Base-by-base conservation (phyloP, 345 rosid genomes). In the Bretschneidera sinensis region DNA sequence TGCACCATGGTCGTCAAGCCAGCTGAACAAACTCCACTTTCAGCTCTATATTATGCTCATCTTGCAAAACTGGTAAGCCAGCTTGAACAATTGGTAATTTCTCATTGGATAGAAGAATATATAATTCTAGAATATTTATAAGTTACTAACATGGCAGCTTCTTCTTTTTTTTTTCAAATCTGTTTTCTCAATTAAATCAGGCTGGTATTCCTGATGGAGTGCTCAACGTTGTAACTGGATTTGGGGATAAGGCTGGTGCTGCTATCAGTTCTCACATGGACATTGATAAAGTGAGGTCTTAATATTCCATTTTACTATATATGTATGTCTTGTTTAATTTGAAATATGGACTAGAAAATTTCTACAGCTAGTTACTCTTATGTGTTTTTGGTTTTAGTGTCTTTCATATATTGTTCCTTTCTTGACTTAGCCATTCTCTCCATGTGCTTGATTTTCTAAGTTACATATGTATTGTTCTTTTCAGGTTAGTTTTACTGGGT, bases 171-270 rank as follows among this genome's bases (percentile, higher is more conserved):
- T 28, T 28, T 2, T 11, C 1, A 5, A 39, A 5, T 5, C 16
- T 5, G 16, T 11, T 1, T 1, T 39, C 45, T n/a, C n/a, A n/a
- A n/a, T 11, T 5, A 39, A 5, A 5, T 63, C 64, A 89, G 91
- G 94, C 94, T 4, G 97, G 98, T 16, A 18, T 92, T 16, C 98
- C 98, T 1, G 86, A 84, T 34, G 98, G 97, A 57, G 97, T 92
- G 72, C 28, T 92, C 24, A 89, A 92, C 59, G 82, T 89, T 6
- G 81, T 92, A 16, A 77, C 83, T 22, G 98, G 98, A 17, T 83
- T 62, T 57, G 97, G 98, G 51, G 55, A 74, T 0, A 87, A 81
- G 0, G 92, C 97, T 9, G 98, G 98, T 31, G 91, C 91, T 17
- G 96, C 98, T 0, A 56, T 92, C 55, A 22, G 81, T 31, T 76